A percentile compares a stretch with the other conserved stretches of the same genome.
Conservation (phyloP, 2,329 filamentous ascomycete genomes). For the Fusarium sp. region DNA sequence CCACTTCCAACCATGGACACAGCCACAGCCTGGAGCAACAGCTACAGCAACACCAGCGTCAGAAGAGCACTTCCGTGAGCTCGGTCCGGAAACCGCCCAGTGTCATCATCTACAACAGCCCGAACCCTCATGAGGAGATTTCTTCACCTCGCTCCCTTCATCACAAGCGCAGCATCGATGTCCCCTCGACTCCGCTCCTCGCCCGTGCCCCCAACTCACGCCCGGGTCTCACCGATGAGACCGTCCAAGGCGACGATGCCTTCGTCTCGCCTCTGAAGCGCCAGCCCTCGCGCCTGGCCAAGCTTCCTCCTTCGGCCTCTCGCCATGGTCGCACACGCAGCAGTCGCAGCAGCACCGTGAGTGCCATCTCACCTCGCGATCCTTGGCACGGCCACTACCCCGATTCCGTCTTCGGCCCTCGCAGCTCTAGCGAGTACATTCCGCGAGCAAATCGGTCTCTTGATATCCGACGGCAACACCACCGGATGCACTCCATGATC, state of each 20-base stretch:
- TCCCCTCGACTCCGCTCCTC: constrained; percentile 63
- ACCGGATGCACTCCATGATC: constrained; percentile 51
- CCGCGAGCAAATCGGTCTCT: constrained; percentile 41
- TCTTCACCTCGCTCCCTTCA: constrained; percentile 45
- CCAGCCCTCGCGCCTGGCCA: constrained; percentile 66
- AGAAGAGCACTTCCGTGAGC: constrained; percentile 47
- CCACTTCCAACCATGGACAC: neutral
- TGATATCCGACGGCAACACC: constrained; percentile 47
- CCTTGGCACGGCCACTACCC: constrained; percentile 53
- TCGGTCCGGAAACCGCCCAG: constrained; percentile 62
- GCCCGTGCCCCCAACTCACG: constrained; percentile 73
- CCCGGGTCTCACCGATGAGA: constrained; percentile 71
- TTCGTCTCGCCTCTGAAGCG: constrained; percentile 67
- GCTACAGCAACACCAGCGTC: constrained; percentile 41
- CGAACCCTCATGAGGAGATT: constrained; percentile 43
- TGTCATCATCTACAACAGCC: constrained; percentile 65
- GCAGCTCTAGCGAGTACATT: constrained; percentile 49
- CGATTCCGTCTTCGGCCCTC: constrained; percentile 47
- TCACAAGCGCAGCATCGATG: constrained; percentile 58
- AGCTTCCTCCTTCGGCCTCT: constrained; percentile 54
- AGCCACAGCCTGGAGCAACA: constrained; percentile 18
- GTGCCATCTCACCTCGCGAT: constrained; percentile 56
- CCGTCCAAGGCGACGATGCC: constrained; percentile 69
- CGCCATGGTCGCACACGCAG: constrained; percentile 56
- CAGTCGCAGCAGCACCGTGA: constrained; percentile 59